Conservation (phyloP, 805 yeast genomes). For the Cyberlindnera mrakii region DNA sequence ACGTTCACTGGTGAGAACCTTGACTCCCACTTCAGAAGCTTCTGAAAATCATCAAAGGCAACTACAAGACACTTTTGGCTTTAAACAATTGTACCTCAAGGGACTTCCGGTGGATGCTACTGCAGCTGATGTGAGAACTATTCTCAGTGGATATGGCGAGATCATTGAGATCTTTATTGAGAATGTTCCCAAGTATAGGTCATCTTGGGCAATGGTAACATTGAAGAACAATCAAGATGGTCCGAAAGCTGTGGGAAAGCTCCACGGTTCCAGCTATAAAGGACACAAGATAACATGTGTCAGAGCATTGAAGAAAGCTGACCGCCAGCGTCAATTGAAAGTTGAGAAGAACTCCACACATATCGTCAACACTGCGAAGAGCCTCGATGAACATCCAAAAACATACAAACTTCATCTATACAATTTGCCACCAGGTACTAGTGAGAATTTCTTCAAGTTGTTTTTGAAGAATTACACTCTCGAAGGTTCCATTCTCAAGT, state of each 20-base stretch:
- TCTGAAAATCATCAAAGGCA: background rate
- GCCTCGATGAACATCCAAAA: too few species aligned
- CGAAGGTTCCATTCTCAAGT: conserved; percentile 17
- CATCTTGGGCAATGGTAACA: conserved; percentile 43
- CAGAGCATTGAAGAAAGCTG: conserved; percentile 22
- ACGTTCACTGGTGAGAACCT: background rate
- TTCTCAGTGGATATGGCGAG: conserved; percentile 42
- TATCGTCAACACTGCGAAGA: background rate
- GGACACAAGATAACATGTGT: conserved; percentile 25
- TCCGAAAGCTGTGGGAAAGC: conserved; percentile 32
- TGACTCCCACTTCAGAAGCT: background rate
- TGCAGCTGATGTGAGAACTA: conserved; percentile 33
- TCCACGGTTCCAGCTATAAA: conserved; percentile 25
- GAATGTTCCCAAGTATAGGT: conserved; percentile 24
- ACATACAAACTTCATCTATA: conserved; percentile 17
- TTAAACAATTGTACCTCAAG: conserved; percentile 37
- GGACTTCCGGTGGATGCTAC: conserved; percentile 37
- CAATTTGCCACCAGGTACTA: conserved; percentile 21
- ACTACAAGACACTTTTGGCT: background rate
- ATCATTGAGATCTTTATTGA: conserved; percentile 52
- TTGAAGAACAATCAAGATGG: conserved; percentile 42
- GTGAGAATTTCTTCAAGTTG: conserved; percentile 23
- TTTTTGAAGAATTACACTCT: conserved; percentile 19
- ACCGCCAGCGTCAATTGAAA: conserved; percentile 13
- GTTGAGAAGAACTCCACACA: background rate